Evolutionary conservation across 495 filamentous ascomycete genomes (phyloP), one percentile per base, ranked within the genome.

Genomic region (Trichocladium antarcticum): DNA sequence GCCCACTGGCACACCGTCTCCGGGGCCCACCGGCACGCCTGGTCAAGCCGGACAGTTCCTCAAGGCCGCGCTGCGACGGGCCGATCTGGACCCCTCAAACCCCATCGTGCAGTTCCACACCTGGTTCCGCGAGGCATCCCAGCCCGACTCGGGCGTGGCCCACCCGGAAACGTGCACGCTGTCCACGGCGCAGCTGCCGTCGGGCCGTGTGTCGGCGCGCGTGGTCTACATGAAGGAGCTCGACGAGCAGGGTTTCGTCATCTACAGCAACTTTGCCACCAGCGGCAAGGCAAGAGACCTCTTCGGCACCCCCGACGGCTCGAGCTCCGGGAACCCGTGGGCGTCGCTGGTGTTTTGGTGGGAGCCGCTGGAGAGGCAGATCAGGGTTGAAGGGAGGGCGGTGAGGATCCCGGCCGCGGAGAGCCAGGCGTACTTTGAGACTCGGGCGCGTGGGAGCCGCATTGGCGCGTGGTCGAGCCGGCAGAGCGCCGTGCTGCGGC

Each of bases 381-480:
- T 96, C 2, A 72, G 89, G 5, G 79, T 96, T 1, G 89, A 95
- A 64, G 89, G 89, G 2, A 56, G 65, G 37, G 73, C 80, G 6
- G 80, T 84, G 59, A 74, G 87, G 54, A 55, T 95, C 49, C 72
- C 67, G 7, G 57, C 66, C 12, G 82, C 80, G 51, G 89, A 95
- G 69, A 87, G 82, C 50, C 86, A 93, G 70, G 65, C 82, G 29
- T 96, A 98, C 68, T 98, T 79, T 69, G 83, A 85, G 58, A 92
- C 88, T 3, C 66, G 87, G 35, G 82, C 82, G 37, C 70, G 85
- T 21, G 85, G 86, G 3, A 87, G 81, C 57, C 77, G 87, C 57
- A 78, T 97, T 54, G 93, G 92, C 6, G 92, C 86, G 10, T 97
- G 92, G 92, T 87, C 92, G 10, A 93, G 86, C 68, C 76, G 72